Conservation (phyloP, 768 basidiomycete genomes). For the Tulasnella sp. region DNA sequence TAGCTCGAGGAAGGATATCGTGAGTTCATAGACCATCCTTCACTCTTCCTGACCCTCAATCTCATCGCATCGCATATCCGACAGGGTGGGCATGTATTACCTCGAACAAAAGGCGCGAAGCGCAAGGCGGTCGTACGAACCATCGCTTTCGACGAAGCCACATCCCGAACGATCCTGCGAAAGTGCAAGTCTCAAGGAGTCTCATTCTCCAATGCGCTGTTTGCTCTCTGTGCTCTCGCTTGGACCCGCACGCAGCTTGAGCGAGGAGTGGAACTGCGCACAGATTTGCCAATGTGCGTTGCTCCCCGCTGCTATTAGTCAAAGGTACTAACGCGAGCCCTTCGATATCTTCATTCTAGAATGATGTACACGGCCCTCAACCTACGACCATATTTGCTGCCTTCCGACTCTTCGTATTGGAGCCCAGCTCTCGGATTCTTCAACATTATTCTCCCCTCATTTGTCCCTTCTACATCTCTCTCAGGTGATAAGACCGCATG, state of each 20-base stretch:
- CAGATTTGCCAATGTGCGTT: background rate
- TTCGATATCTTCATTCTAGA: background rate
- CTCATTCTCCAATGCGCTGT: conserved; percentile 34
- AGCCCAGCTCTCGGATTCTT: conserved; percentile 72
- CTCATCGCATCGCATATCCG: background rate
- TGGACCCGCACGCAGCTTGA: conserved; percentile 24
- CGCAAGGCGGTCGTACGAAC: conserved; percentile 46
- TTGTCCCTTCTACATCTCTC: conserved; percentile 39
- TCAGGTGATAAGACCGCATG: conserved; percentile 24
- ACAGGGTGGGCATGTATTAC: conserved; percentile 73
- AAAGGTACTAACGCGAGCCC: background rate
- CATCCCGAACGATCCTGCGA: conserved; percentile 22
- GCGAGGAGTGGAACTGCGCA: background rate
- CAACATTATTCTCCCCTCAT: conserved; percentile 70
- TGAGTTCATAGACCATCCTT: conserved; percentile 28
- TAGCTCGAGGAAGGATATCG: conserved; percentile 50
- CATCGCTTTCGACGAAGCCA: conserved; percentile 1
- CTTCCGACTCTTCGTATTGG: conserved; percentile 53
- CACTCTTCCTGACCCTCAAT: background rate
- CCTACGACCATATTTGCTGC: conserved; percentile 48
- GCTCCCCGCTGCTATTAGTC: background rate
- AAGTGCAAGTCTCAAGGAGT: conserved; percentile 32
- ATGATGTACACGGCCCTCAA: conserved; percentile 87
- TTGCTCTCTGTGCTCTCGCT: conserved; percentile 33
- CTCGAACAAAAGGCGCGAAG: conserved; percentile 33